A percentile compares a stretch with the other conserved stretches of the same genome.
Conservation (phyloP, 1,139 yeast species). For the Pichia sp. region DNA sequence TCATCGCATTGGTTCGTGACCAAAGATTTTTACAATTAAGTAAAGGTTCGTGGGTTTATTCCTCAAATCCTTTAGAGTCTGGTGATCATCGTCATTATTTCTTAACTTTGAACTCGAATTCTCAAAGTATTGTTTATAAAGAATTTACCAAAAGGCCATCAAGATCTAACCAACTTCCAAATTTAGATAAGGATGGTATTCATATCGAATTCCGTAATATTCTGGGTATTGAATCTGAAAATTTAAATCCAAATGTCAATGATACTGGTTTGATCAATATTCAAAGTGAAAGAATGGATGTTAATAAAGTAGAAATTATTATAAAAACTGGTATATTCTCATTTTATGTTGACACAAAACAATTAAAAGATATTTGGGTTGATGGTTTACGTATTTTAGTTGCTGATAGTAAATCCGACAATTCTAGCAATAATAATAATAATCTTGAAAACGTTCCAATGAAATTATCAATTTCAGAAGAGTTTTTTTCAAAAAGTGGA, state of each 20-base stretch:
- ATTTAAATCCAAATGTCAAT: constrained; percentile 14
- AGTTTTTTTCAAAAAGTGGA: constrained; percentile 11
- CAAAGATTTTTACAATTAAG: constrained; percentile 68
- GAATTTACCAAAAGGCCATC: constrained; percentile 42
- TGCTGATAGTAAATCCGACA: constrained; percentile 21
- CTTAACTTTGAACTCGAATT: constrained; percentile 66
- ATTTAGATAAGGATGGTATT: constrained; percentile 46
- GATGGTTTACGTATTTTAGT: constrained; percentile 68
- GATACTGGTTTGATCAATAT: constrained; percentile 22
- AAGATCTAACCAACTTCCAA: constrained; percentile 35
- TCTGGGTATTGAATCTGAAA: constrained; percentile 38
- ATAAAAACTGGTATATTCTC: constrained; percentile 36
- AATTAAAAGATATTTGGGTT: constrained; percentile 67
- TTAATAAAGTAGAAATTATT: constrained; percentile 28
- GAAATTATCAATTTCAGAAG: constrained; percentile 12
- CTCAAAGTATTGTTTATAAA: constrained; percentile 55
- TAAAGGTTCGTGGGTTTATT: constrained; percentile 80
- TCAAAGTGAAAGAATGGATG: constrained; percentile 23
- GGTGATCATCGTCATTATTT: constrained; percentile 37
- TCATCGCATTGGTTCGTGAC: constrained; percentile 68
- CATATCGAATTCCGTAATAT: constrained; percentile 34
- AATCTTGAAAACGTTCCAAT: constrained; percentile 3
- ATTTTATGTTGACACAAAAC: constrained; percentile 68
- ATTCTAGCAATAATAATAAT: not conserved
- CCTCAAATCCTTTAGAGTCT: constrained; percentile 54